These are phyloP conservation scores for Apiospora hydei DNA, from an alignment of 2,329 filamentous ascomycete species.

Conservation along the genomic window DNA sequence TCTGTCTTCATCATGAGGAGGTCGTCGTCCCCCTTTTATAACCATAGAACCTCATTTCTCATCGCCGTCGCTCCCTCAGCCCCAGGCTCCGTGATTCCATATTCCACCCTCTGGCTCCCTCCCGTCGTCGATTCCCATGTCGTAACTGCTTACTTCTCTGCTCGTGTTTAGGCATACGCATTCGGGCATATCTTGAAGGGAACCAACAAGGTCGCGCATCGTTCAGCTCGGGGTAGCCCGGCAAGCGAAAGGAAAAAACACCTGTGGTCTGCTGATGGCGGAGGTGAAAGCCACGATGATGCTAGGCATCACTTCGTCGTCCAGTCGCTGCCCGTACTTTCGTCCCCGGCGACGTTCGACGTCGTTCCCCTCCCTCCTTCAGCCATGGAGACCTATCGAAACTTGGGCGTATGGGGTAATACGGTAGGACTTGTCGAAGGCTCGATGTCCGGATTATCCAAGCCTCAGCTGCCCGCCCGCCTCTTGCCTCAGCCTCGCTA, in stretches of 20 bases:
- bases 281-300: slow-evolving; percentile 10
- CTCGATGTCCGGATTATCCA: background rate
- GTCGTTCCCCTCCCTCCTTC: background rate
- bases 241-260: too few relatives aligned
- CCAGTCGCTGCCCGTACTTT: background rate
- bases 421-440: background rate
- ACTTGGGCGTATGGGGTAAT: background rate
- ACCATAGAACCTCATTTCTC: background rate
- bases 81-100: background rate
- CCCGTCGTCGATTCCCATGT: background rate
- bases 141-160: slow-evolving; percentile 9
- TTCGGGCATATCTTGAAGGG: background rate
- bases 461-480: background rate
- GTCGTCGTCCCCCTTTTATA: slow-evolving; percentile 13
- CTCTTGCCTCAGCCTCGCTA: background rate
- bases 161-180: background rate
- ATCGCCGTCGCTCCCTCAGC: background rate
- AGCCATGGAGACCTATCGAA: background rate
- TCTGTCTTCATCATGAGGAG: background rate
- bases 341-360: background rate
- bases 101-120: background rate
- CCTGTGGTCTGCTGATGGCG: background rate
- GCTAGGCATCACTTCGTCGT: background rate
- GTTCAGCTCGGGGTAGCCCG: background rate
- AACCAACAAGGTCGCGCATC: background rate